Conservation (phyloP, 352 stramenopile species). For the Blastocystis sp. region DNA sequence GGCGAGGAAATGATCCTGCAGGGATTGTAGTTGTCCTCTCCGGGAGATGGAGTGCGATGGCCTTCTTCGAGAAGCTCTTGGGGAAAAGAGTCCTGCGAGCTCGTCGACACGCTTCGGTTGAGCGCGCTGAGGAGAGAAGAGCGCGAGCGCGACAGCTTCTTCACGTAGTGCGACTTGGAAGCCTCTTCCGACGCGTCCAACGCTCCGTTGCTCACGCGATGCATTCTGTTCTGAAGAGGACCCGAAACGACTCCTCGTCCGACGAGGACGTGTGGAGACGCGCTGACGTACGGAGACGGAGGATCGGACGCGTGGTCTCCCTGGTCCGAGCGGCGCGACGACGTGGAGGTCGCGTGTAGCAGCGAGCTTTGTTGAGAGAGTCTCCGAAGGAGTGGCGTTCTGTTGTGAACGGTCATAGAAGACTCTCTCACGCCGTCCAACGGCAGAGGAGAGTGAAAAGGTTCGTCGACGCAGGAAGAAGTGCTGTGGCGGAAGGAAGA, state of each 20-base stretch:
- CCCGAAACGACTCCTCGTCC: conserved; percentile 28
- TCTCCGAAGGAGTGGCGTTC: too few relatives aligned
- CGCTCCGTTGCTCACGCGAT: not conserved
- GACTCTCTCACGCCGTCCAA: too few relatives aligned
- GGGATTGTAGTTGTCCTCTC: too few relatives aligned
- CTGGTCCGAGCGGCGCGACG: not conserved
- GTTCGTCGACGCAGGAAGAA: too few relatives aligned
- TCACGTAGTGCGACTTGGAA: not conserved
- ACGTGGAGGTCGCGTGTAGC: too few relatives aligned
- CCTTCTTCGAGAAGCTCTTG: not conserved
- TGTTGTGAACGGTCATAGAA: too few relatives aligned
- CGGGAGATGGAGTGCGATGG: not conserved
- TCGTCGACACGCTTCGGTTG: too few relatives aligned
- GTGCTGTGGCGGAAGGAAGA: too few relatives aligned
- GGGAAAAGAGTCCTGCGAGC: too few relatives aligned
- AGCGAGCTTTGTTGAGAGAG: too few relatives aligned
- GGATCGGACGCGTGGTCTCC: not conserved
- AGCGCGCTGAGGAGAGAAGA: too few relatives aligned
- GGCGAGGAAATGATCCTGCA: conserved; percentile 39
- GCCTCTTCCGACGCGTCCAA: not conserved
- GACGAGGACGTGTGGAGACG: not conserved
- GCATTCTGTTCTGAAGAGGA: not conserved
- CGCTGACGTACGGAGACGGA: not conserved
- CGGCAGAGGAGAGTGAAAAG: too few relatives aligned
- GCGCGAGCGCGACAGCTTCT: not conserved